These are phyloP conservation scores for Priceomyces melissophilus DNA, from an alignment of 805 yeast species.

Conservation along the genomic window DNA sequence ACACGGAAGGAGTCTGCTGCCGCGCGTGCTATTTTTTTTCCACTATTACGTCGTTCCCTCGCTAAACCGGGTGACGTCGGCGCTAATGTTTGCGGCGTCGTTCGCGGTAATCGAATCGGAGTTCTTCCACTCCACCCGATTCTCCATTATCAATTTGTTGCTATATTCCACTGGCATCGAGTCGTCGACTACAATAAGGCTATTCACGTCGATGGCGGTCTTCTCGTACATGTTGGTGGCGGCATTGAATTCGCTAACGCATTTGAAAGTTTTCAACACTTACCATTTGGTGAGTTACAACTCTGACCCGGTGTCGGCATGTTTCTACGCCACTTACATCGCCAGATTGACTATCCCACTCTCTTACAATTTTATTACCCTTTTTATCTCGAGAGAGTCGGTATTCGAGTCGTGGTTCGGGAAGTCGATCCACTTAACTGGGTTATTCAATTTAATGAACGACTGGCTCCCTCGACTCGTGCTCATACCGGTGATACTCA, in stretches of 20 bases:
- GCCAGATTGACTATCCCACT: conserved; percentile 81
- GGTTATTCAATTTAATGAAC: conserved; percentile 68
- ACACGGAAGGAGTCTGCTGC: conserved; percentile 21
- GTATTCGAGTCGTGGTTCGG: conserved; percentile 74
- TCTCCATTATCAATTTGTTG: conserved; percentile 57
- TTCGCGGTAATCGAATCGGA: conserved; percentile 68
- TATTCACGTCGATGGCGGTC: conserved; percentile 38
- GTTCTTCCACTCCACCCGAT: conserved; percentile 61
- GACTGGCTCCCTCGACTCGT: conserved; percentile 74
- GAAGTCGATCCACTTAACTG: conserved; percentile 68
- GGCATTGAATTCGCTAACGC: conserved; percentile 62
- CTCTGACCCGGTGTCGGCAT: conserved; percentile 70
- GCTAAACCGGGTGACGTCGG: conserved; percentile 40
- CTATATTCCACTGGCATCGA: conserved; percentile 29
- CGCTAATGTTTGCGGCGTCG: conserved; percentile 43
- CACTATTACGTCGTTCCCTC: conserved; percentile 46
- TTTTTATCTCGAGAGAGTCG: conserved; percentile 50
- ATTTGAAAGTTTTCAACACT: conserved; percentile 66
- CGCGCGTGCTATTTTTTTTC: conserved; percentile 39
- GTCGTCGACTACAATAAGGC: conserved; percentile 24
- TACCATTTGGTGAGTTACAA: conserved; percentile 70
- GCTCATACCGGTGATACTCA: conserved; percentile 63
- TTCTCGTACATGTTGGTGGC: conserved; percentile 67
- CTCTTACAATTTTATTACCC: conserved; percentile 71
- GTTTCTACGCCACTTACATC: conserved; percentile 76